Conservation (phyloP, 768 basidiomycete genomes). For the Suillus weaverae region DNA sequence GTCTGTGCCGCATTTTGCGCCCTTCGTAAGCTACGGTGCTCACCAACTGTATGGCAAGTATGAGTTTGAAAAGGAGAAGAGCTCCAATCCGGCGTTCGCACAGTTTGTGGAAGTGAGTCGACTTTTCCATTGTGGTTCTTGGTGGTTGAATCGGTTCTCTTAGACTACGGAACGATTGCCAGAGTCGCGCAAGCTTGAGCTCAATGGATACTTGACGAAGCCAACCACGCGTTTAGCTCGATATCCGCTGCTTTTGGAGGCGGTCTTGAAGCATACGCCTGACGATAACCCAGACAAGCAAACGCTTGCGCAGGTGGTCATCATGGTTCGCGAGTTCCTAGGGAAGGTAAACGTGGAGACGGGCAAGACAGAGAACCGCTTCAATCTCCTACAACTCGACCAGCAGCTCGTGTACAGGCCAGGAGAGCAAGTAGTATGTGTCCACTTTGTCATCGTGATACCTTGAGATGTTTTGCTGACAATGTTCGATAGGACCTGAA, state of each 20-base stretch:
- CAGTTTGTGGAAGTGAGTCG: constrained; percentile 86
- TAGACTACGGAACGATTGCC: constrained; percentile 90
- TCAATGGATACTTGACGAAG: constrained; percentile 97
- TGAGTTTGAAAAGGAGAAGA: constrained; percentile 99
- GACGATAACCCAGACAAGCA: constrained; percentile 88
- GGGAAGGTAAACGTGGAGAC: constrained; percentile 89
- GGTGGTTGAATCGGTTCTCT: background rate
- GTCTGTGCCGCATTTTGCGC: constrained; percentile 80
- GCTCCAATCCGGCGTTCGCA: constrained; percentile 86
- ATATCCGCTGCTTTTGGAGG: constrained; percentile 91
- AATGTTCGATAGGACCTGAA: constrained; percentile 65
- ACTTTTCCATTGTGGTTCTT: background rate
- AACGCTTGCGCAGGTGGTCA: constrained; percentile 72
- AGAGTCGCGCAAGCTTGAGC: constrained; percentile 92
- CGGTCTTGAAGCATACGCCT: constrained; percentile 88
- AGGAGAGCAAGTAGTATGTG: constrained; percentile 82
- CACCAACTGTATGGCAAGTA: constrained; percentile 98
- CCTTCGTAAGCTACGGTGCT: constrained; percentile 93
- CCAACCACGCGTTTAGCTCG: constrained; percentile 97
- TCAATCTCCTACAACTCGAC: constrained; percentile 92
- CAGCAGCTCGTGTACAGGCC: constrained; percentile 88
- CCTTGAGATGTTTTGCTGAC: constrained; percentile 3
- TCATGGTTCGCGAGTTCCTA: constrained; percentile 79
- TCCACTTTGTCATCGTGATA: background rate
- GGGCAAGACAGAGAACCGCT: constrained; percentile 93